These are phyloP conservation scores for Lactarius akahatsu DNA, from an alignment of 768 basidiomycete genomes.

Conservation along the genomic window DNA sequence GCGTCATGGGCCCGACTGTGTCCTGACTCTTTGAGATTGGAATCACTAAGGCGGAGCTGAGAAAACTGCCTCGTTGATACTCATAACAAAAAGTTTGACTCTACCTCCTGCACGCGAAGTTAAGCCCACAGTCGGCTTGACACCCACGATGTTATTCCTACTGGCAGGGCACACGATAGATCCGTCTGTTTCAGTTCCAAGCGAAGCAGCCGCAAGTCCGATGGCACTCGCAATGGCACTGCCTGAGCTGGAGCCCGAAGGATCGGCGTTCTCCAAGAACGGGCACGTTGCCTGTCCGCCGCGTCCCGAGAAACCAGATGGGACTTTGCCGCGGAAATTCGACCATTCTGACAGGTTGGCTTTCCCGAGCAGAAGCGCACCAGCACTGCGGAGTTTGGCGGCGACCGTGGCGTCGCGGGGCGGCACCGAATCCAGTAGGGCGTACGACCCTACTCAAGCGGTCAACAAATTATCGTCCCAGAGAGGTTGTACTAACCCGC, in stretches of 20 bases:
- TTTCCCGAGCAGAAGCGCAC: conserved; percentile 45
- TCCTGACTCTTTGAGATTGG: conserved; percentile 34
- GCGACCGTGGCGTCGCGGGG: conserved; percentile 37
- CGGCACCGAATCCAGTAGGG: conserved; percentile 37
- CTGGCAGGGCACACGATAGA: conserved; percentile 47
- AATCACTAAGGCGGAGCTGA: conserved; percentile 24
- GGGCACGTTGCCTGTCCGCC: conserved; percentile 46
- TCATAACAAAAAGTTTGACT: conserved; percentile 29
- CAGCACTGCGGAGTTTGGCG: conserved; percentile 35
- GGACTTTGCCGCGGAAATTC: conserved; percentile 39
- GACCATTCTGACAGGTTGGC: conserved; percentile 47
- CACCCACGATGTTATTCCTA: conserved; percentile 35
- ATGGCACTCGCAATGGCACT: conserved; percentile 43
- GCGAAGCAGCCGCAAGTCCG: conserved; percentile 43
- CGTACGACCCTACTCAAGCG: conserved; percentile 34
- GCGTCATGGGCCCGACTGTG: conserved; percentile 40
- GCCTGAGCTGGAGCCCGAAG: conserved; percentile 45
- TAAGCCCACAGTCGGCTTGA: conserved; percentile 41
- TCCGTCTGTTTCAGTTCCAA: conserved; percentile 53
- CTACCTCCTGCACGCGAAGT: conserved; percentile 40
- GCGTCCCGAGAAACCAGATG: conserved; percentile 46
- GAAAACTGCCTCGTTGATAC: neutral
- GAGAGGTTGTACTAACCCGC: conserved; percentile 31
- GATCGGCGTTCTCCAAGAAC: conserved; percentile 44
- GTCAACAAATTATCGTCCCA: neutral